phyloP scores from a whole-genome alignment of 1,139 yeast species.

The Nakaseomyces nivariensis region DNA sequence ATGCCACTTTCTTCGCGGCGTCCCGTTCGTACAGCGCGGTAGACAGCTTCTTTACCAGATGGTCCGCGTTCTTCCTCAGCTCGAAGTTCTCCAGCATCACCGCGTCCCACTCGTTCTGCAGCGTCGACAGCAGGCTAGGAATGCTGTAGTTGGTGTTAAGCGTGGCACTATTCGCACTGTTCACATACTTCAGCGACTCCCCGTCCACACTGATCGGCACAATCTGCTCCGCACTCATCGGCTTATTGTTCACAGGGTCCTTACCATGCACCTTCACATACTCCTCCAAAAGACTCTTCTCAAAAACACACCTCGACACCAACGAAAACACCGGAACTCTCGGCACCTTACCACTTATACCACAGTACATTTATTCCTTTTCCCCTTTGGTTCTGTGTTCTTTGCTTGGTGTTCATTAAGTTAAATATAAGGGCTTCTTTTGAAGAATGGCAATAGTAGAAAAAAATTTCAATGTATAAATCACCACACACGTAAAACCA shows the following conservation, averaged over 20 bases:
- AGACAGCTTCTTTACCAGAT: constrained; percentile 63
- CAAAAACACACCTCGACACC: constrained; percentile 64
- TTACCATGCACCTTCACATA: constrained; percentile 56
- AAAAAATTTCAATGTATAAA: too few relatives aligned
- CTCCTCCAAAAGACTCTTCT: constrained; percentile 46
- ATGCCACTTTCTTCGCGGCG: constrained; percentile 83
- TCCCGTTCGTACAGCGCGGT: constrained; percentile 75
- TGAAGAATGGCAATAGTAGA: too few relatives aligned
- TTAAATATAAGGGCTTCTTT: too few relatives aligned
- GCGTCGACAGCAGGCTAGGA: constrained; percentile 62
- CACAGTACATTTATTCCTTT: constrained; percentile 21
- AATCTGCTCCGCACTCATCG: constrained; percentile 49
- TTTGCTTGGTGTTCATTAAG: too few relatives aligned
- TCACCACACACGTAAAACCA: too few relatives aligned
- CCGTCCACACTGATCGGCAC: constrained; percentile 36
- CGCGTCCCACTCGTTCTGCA: constrained; percentile 89
- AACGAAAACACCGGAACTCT: constrained; percentile 67
- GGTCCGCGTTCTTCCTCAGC: constrained; percentile 59
- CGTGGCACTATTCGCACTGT: constrained; percentile 23
- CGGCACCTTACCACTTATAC: constrained; percentile 52
- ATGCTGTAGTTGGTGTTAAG: constrained; percentile 46
- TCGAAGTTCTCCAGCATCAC: constrained; percentile 72
- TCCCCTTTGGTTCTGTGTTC: too few relatives aligned
- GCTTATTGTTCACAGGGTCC: constrained; percentile 70
- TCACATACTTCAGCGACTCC: constrained; percentile 22